phyloP scores from a whole-genome alignment of 345 rosid species.

The Camelina sativa region DNA sequence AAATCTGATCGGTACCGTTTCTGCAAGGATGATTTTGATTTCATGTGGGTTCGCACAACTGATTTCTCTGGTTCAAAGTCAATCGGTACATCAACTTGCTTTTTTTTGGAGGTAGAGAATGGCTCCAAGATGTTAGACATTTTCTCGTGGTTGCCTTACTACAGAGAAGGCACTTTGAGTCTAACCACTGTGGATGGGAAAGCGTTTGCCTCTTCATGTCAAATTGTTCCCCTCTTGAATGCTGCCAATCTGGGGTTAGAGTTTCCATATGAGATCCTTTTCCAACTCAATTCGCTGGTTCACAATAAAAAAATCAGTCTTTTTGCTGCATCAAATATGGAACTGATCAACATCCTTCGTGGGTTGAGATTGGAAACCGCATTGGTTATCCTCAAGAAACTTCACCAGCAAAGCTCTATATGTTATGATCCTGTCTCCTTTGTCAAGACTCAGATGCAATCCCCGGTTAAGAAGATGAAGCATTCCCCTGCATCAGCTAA shows the following conservation, averaged over 20 bases:
- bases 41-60: constrained; percentile 82
- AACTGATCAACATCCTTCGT: constrained; percentile 54
- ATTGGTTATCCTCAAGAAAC: constrained; percentile 60
- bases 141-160: constrained; percentile 61
- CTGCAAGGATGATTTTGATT: constrained; percentile 87
- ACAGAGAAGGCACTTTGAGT: constrained; percentile 47
- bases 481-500: constrained; percentile 47
- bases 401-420: constrained; percentile 63
- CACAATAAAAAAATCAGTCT: constrained; percentile 80
- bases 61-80: constrained; percentile 73
- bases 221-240: constrained; percentile 69
- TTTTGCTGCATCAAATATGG: constrained; percentile 50
- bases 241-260: constrained; percentile 41
- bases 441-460: constrained; percentile 53
- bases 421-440: constrained; percentile 70
- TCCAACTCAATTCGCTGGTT: constrained; percentile 80
- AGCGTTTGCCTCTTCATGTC: constrained; percentile 52
- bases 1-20: constrained; percentile 62
- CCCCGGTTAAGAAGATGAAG: constrained; percentile 47
- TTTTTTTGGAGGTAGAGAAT: constrained; percentile 60
- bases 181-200: constrained; percentile 51
- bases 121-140: constrained; percentile 51
- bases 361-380: constrained; percentile 55
- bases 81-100: constrained; percentile 67
- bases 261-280: constrained; percentile 73